Base-by-base conservation (phyloP, 108 stramenopile genomes). In the Nitzschia inconspicua region DNA sequence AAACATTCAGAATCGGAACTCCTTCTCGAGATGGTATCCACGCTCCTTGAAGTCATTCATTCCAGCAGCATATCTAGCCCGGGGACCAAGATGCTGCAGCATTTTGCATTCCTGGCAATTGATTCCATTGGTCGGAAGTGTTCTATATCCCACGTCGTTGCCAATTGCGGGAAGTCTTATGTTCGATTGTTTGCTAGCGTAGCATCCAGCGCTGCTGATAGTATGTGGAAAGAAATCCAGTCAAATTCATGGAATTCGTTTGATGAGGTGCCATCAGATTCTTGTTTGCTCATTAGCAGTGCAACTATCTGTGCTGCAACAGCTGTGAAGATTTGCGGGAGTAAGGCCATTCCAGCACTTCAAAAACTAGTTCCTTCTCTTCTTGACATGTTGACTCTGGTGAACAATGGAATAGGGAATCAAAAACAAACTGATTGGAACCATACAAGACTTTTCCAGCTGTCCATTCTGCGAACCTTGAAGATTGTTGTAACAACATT, bases 11-110 rank as follows among this genome's bases (percentile, higher is more conserved):
- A 93, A 60, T 74, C 85, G 10, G 57, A 58, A 8, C 76, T 93
- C 19, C 88, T 93, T 50, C 47, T 85, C 14, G 92, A 88, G 23
- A 69, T 86, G 66, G 67, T 90, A 24, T 86, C 92, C 7, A 74
- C 79, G 3, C 63, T 93, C 42, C 53, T 78, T 27, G 14, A 62
- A 6, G 19, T 75, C 24, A 62, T 82, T 0, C 65, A 62, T 44
- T 41, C 56, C 14, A 60, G 34, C 22, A 20, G 27, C 16, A 28
- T 54, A 14, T 23, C 18, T 57, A 16, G 41, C 2, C 11, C 35
- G 35, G 27, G 22, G 32, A 22, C 64, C 29, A 18, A 63, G 34
- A 36, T 79, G 19, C 59, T 79, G 32, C 71, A 72, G 55, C 91
- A 93, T 48, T 78, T 78, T 24, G 76, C 80, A 20, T 73, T 89